These are phyloP conservation scores for Azolla pinnata DNA, from an alignment of 75 land plant genomes.

Conservation along the genomic window DNA sequence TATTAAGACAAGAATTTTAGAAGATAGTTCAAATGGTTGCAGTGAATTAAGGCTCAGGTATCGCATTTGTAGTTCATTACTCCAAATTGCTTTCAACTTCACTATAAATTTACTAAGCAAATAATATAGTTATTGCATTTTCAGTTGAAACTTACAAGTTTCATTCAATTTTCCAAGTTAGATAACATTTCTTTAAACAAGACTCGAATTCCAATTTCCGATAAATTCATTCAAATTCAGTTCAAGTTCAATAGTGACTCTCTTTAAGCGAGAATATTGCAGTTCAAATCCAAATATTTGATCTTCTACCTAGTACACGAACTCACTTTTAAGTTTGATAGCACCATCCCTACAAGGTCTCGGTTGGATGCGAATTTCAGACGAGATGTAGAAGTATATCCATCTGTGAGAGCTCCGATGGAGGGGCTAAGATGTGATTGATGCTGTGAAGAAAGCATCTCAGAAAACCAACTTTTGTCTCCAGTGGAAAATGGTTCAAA, in stretches of 20 bases:
- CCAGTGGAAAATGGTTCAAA: constrained; percentile 29
- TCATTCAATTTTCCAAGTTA: no score
- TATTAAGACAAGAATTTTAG: no score
- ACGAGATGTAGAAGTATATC: constrained; percentile 10
- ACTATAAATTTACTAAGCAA: no score
- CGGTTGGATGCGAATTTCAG: constrained; percentile 48
- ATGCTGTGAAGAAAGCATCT: constrained; percentile 1
- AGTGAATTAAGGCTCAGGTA: no score
- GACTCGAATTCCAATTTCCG: not conserved
- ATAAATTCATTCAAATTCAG: not conserved
- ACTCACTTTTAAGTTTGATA: constrained; percentile 52
- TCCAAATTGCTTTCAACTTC: no score
- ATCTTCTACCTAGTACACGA: not conserved
- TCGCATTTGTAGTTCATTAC: no score
- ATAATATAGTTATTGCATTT: no score
- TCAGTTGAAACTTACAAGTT: no score
- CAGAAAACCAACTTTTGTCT: constrained; percentile 38
- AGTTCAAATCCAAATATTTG: not conserved
- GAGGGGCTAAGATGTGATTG: not conserved
- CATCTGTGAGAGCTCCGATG: not conserved
- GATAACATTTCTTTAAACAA: not conserved
- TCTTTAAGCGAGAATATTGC: not conserved
- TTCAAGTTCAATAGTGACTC: not conserved
- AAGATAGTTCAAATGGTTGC: no score
- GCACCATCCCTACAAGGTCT: constrained; percentile 44